Conservation (phyloP, 768 basidiomycete genomes). For the Xerocomellus amylosporus region DNA sequence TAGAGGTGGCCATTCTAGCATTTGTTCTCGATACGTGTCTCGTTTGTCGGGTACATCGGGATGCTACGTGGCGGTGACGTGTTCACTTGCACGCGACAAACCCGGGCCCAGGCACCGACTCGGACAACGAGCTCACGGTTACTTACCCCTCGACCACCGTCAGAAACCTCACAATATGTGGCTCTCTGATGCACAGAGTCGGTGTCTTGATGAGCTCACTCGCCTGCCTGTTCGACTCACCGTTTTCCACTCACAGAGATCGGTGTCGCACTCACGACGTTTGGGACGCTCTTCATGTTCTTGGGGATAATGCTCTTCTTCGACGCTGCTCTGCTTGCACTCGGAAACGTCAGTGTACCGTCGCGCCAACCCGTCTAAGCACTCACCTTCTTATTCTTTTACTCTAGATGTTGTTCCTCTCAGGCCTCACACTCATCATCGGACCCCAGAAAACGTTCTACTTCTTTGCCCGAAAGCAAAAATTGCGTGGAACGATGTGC, state of each 20-base stretch:
- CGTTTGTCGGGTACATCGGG: background rate
- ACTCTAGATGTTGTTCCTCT: conserved; percentile 88
- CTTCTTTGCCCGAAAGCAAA: conserved; percentile 95
- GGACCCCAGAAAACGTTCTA: conserved; percentile 96
- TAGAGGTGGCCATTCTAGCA: too few species aligned
- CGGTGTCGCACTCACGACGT: conserved; percentile 94
- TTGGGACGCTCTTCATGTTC: conserved; percentile 94
- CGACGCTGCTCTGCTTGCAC: conserved; percentile 89
- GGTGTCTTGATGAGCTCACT: conserved; percentile 2
- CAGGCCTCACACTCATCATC: conserved; percentile 94
- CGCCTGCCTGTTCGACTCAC: background rate
- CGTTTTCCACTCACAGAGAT: conserved; percentile 60
- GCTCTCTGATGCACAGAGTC: conserved; percentile 54
- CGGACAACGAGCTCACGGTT: background rate
- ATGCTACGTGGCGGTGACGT: conserved; percentile 23
- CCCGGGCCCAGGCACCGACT: background rate
- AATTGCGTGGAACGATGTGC: conserved; percentile 84
- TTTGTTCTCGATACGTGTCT: too few species aligned
- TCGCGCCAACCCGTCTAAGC: background rate
- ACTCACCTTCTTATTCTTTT: conserved; percentile 1
- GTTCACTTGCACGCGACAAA: conserved; percentile 13
- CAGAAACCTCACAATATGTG: conserved; percentile 38
- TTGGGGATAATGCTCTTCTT: conserved; percentile 96
- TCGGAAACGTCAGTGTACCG: conserved; percentile 81
- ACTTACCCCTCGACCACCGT: conserved; percentile 4